A percentile compares a stretch with the other conserved stretches of the same genome.
Conservation (phyloP, 768 basidiomycete genomes). For the Tubosaeta sp. region DNA sequence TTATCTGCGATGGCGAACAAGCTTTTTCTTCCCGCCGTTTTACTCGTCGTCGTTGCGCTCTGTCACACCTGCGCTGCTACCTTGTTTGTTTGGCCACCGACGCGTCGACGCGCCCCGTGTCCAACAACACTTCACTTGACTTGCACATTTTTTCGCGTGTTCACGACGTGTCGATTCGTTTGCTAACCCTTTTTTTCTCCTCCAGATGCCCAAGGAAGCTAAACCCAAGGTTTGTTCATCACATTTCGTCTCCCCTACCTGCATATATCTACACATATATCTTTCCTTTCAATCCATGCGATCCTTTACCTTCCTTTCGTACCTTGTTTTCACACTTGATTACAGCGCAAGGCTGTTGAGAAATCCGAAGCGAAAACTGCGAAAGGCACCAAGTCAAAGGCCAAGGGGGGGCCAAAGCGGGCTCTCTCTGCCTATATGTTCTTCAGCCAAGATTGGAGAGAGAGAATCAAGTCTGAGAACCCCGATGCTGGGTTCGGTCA, state of each 20-base stretch:
- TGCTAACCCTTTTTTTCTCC: slow-evolving; percentile 32
- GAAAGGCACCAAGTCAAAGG: slow-evolving; percentile 75
- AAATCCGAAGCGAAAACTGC: slow-evolving; percentile 51
- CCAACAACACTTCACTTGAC: slow-evolving; percentile 24
- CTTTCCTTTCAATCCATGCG: slow-evolving; percentile 5
- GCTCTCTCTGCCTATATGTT: slow-evolving; percentile 98
- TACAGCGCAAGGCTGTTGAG: slow-evolving; percentile 70
- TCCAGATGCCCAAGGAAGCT: slow-evolving; percentile 76
- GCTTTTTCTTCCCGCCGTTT: slow-evolving; percentile 8
- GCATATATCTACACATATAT: slow-evolving; percentile 17
- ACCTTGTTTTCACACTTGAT: slow-evolving; percentile 11
- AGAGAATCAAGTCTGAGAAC: slow-evolving; percentile 93
- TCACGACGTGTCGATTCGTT: slow-evolving; percentile 38
- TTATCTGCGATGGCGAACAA: slow-evolving; percentile 16
- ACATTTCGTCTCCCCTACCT: slow-evolving; percentile 1
- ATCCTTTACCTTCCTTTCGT: not conserved
- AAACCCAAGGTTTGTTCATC: slow-evolving; percentile 59
- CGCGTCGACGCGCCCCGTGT: slow-evolving; percentile 35
- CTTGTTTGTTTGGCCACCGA: slow-evolving; percentile 35
- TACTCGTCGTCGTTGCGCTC: slow-evolving; percentile 26
- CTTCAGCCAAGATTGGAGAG: slow-evolving; percentile 95
- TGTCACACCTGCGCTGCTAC: slow-evolving; percentile 17
- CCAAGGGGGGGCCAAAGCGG: slow-evolving; percentile 67
- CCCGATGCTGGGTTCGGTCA: slow-evolving; percentile 90
- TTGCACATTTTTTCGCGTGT: slow-evolving; percentile 29